phyloP scores from a whole-genome alignment of 1,139 yeast genomes.

The Diutina neorugosa region DNA sequence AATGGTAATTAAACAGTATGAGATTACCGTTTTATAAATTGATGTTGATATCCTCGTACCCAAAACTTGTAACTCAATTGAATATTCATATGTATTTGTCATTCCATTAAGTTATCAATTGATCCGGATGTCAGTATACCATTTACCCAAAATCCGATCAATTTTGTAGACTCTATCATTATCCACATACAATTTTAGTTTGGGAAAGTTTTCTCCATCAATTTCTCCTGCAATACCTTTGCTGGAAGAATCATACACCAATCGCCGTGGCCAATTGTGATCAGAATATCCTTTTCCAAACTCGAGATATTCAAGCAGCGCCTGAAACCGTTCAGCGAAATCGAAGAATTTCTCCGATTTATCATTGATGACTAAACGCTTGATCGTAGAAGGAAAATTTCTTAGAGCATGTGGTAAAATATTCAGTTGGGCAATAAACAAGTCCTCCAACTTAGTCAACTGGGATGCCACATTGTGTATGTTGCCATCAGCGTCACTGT shows the following conservation, averaged over 20 bases:
- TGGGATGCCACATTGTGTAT: background rate
- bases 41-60: no score
- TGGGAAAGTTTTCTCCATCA: background rate
- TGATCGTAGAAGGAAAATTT: background rate
- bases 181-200: background rate
- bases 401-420: no score
- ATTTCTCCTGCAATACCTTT: no score
- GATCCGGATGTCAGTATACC: background rate
- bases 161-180: background rate
- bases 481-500: background rate
- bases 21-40: no score
- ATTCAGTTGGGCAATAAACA: background rate
- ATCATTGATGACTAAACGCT: background rate
- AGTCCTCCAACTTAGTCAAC: background rate
- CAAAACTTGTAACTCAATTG: no score
- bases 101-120: no score
- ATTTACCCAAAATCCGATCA: background rate
- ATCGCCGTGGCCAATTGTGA: background rate
- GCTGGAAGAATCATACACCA: no score
- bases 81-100: no score
- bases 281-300: no score
- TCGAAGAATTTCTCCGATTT: background rate
- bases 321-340: background rate
- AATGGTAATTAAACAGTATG: no score
- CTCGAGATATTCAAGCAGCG: background rate